Conservation (phyloP, 805 yeast species). For the Candida multigemmis region DNA sequence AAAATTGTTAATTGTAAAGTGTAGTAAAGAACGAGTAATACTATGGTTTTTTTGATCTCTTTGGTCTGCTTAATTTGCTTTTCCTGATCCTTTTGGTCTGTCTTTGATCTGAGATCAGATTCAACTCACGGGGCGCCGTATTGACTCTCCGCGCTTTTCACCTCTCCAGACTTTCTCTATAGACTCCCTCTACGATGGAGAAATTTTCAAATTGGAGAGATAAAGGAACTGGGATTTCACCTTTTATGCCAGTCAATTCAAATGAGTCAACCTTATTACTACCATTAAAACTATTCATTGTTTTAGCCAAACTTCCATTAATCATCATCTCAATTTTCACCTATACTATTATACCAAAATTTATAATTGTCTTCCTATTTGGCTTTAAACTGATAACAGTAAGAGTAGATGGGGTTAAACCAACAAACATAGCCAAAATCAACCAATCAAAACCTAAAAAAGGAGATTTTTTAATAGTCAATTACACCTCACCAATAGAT, state of each 20-base stretch:
- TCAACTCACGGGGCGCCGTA: too few species aligned
- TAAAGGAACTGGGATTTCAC: constrained; percentile 89
- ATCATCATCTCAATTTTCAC: constrained; percentile 11
- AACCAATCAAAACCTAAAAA: constrained; percentile 22
- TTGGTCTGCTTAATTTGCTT: too few species aligned
- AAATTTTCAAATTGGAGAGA: constrained; percentile 81
- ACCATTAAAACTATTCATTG: constrained; percentile 2
- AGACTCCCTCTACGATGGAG: constrained; percentile 66
- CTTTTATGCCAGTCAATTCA: constrained; percentile 56
- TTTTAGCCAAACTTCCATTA: constrained; percentile 22
- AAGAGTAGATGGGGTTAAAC: constrained; percentile 42
- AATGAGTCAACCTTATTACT: constrained; percentile 6
- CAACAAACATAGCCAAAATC: constrained; percentile 25
- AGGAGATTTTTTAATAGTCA: constrained; percentile 46
- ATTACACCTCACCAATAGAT: constrained; percentile 54
- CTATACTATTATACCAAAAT: constrained; percentile 10
- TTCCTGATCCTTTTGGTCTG: too few species aligned
- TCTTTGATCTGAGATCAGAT: too few species aligned
- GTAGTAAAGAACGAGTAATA: too few species aligned
- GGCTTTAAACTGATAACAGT: constrained; percentile 30
- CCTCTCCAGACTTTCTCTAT: too few species aligned
- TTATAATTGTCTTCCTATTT: constrained; percentile 15
- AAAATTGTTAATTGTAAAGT: too few species aligned
- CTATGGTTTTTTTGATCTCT: too few species aligned
- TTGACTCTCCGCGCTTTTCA: too few species aligned